These are phyloP conservation scores for Hypoxylon sp. DNA, from an alignment of 2,329 filamentous ascomycete species.

Conservation along the genomic window DNA sequence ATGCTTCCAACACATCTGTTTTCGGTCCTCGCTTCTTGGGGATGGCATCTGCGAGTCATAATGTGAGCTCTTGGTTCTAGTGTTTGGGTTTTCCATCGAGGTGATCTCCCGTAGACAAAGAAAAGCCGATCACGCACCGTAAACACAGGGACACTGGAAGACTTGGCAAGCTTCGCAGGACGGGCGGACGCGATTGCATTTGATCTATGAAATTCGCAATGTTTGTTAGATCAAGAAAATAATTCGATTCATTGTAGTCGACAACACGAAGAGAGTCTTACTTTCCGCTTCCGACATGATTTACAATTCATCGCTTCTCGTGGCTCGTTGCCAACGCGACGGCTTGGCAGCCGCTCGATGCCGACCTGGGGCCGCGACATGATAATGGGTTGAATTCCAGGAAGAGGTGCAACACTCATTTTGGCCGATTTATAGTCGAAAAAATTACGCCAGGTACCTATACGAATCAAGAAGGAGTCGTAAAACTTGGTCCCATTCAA, in stretches of 20 bases:
- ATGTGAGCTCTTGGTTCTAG: conserved; percentile 23
- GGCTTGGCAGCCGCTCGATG: conserved; percentile 79
- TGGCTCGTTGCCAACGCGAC: conserved; percentile 76
- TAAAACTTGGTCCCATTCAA: conserved; percentile 7
- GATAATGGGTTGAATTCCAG: conserved; percentile 57
- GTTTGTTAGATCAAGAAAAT: conserved; percentile 36
- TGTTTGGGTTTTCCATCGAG: not conserved
- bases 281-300: conserved; percentile 91
- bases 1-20: conserved; percentile 85
- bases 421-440: conserved; percentile 53
- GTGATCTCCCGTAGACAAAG: conserved; percentile 12
- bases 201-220: conserved; percentile 68
- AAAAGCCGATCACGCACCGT: conserved; percentile 67
- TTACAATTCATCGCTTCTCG: conserved; percentile 94
- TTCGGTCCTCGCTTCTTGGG: conserved; percentile 92
- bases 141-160: conserved; percentile 87
- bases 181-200: conserved; percentile 85
- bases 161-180: conserved; percentile 90
- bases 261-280: conserved; percentile 50
- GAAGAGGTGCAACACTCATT: conserved; percentile 52
- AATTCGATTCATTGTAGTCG: conserved; percentile 10
- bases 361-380: conserved; percentile 81
- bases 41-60: conserved; percentile 71
- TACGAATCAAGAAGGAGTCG: too few relatives aligned
- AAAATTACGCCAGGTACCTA: too few relatives aligned